phyloP scores from a whole-genome alignment of 495 filamentous ascomycete genomes.

The Penicillium longicatenatum region DNA sequence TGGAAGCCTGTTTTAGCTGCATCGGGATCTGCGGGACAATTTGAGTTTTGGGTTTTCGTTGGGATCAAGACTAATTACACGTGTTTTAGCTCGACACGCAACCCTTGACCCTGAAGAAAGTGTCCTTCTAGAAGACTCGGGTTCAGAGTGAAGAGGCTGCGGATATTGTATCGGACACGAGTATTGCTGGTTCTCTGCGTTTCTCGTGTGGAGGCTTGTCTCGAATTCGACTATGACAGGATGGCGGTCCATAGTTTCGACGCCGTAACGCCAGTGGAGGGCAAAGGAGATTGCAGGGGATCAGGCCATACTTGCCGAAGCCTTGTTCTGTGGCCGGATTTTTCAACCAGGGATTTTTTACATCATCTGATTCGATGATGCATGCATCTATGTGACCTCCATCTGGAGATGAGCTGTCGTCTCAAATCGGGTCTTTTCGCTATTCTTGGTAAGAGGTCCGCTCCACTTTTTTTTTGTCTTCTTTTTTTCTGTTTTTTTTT shows the following conservation, averaged over 20 bases:
- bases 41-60: not conserved
- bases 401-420: constrained; percentile 5
- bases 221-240: constrained; percentile 7
- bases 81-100: not conserved
- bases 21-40: not conserved
- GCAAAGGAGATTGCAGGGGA: constrained; percentile 30
- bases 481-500: too few relatives aligned
- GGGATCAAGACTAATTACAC: not conserved
- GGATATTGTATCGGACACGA: not conserved
- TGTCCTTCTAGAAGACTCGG: too few relatives aligned
- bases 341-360: not conserved
- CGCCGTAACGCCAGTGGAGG: constrained; percentile 4
- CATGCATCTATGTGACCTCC: not conserved
- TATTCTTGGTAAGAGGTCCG: constrained; percentile 14
- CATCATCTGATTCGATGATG: constrained; percentile 22
- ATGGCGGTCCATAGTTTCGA: constrained; percentile 5
- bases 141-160: constrained; percentile 5
- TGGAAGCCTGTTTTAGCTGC: not conserved
- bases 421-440: constrained; percentile 8
- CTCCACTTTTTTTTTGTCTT: constrained; percentile 3
- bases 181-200: constrained; percentile 7
- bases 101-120: not conserved
- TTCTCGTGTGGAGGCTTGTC: constrained; percentile 18
- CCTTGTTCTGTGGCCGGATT: constrained; percentile 13
- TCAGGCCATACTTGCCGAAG: constrained; percentile 25